Percentiles rank a stretch among this genome's conserved stretches.
Conservation (phyloP, 768 basidiomycete genomes). For the Amanita jacksonii region DNA sequence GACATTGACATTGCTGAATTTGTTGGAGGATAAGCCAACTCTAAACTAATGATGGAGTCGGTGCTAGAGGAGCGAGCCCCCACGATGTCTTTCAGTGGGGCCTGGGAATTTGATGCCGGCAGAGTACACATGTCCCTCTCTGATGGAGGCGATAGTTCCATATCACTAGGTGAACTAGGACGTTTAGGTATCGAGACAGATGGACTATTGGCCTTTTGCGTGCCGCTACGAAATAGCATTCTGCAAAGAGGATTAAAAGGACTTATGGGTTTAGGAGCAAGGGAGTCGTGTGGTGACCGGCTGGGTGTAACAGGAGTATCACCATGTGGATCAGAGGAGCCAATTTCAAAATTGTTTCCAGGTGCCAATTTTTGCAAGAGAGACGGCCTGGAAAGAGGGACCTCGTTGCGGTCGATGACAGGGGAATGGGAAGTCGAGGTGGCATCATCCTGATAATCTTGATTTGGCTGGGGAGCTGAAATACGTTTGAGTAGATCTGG, state of each 20-base stretch:
- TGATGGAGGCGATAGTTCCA: slow-evolving; percentile 1
- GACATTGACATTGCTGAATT: background rate
- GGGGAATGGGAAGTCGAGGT: slow-evolving; percentile 5
- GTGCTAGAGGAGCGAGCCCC: background rate
- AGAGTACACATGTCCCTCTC: too few relatives aligned
- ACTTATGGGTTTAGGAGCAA: background rate
- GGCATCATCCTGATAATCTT: slow-evolving; percentile 14
- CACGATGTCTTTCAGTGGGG: too few relatives aligned
- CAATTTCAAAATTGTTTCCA: background rate
- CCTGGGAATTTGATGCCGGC: too few relatives aligned
- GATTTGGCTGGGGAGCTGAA: slow-evolving; percentile 22
- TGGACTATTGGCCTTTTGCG: background rate
- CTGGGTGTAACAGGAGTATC: too few relatives aligned
- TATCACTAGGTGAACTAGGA: background rate
- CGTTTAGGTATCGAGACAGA: slow-evolving; percentile 3
- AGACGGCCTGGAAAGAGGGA: slow-evolving; percentile 11
- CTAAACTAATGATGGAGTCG: background rate
- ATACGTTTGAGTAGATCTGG: slow-evolving; percentile 46
- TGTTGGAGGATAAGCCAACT: slow-evolving; percentile 3
- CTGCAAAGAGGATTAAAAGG: background rate
- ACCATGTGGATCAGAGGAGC: too few relatives aligned
- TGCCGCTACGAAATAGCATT: background rate
- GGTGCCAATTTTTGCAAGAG: slow-evolving; percentile 14
- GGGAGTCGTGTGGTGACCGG: background rate
- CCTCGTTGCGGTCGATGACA: background rate